These are phyloP conservation scores for Coemansia sp. DNA, from an alignment of 192 early-diverging fungal genomes.

Conservation along the genomic window DNA sequence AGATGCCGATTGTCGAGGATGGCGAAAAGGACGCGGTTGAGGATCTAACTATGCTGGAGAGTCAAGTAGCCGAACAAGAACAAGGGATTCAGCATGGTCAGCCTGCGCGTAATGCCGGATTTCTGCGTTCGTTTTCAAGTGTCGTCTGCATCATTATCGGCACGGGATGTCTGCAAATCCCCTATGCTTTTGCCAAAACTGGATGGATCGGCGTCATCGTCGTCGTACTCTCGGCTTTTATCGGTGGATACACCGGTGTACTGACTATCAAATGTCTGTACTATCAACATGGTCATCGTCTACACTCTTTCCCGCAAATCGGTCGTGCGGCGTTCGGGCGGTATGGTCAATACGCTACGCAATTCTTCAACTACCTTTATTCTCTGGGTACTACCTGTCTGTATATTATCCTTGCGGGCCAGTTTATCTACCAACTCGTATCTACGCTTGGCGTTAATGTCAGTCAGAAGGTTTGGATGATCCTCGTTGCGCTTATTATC, in stretches of 20 bases:
- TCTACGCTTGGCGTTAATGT: constrained; percentile 48
- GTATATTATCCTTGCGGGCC: constrained; percentile 72
- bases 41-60: constrained; percentile 21
- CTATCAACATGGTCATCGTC: constrained; percentile 50
- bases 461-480: constrained; percentile 60
- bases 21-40: constrained; percentile 37
- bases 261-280: constrained; percentile 78
- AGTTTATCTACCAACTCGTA: constrained; percentile 65
- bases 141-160: constrained; percentile 81
- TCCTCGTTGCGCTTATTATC: constrained; percentile 61
- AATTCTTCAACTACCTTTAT: constrained; percentile 65
- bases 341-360: constrained; percentile 61
- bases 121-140: constrained; percentile 61
- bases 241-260: constrained; percentile 73
- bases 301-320: constrained; percentile 66
- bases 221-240: constrained; percentile 68
- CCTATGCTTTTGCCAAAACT: constrained; percentile 72
- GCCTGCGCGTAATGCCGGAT: constrained; percentile 47
- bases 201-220: constrained; percentile 81
- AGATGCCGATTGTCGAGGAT: constrained; percentile 22
- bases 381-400: constrained; percentile 68
- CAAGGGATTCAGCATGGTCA: background rate
- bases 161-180: constrained; percentile 80
- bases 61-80: constrained; percentile 16
- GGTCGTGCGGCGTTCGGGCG: constrained; percentile 70